Percentiles rank a stretch among this genome's conserved stretches.
These are phyloP conservation scores for Zymoseptoria crescenta DNA, from an alignment of 2,329 filamentous ascomycete genomes.

Conservation along the genomic window DNA sequence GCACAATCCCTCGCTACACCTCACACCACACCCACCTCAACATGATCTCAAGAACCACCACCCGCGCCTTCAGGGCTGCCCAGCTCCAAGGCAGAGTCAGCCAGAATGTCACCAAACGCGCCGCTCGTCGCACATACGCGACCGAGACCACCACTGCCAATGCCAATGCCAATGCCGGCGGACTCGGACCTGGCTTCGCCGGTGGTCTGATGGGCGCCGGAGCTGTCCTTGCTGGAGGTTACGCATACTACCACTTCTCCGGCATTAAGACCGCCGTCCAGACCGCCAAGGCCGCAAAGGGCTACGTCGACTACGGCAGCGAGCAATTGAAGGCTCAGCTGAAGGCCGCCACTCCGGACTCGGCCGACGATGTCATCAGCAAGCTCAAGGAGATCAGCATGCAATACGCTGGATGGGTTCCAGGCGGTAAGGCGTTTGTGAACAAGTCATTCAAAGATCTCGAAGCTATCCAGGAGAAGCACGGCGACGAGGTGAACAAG, in stretches of 20 bases:
- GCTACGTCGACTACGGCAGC: slow-evolving; percentile 50
- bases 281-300: slow-evolving; percentile 49
- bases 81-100: slow-evolving; percentile 1
- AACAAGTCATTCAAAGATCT: slow-evolving; percentile 63
- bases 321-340: slow-evolving; percentile 44
- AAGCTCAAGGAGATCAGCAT: slow-evolving; percentile 59
- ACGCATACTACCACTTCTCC: slow-evolving; percentile 46
- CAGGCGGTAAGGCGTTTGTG: slow-evolving; percentile 61
- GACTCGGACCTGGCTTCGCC: slow-evolving; percentile 5
- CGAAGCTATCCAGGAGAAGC: slow-evolving; percentile 58
- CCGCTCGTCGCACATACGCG: slow-evolving; percentile 9
- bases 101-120: neutral
- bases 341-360: slow-evolving; percentile 49
- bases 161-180: slow-evolving; percentile 1
- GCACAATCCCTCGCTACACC: too few species aligned
- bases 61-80: slow-evolving; percentile 8
- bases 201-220: slow-evolving; percentile 12
- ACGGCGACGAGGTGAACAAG: slow-evolving; percentile 61
- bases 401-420: slow-evolving; percentile 64
- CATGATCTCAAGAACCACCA: slow-evolving; percentile 7
- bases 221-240: slow-evolving; percentile 5
- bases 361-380: slow-evolving; percentile 57
- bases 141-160: slow-evolving; percentile 1
- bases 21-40: neutral
- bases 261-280: slow-evolving; percentile 43